Conservation (phyloP, 1,284 basidiomycete species). For the Mycosarcoma mackinlayi region DNA sequence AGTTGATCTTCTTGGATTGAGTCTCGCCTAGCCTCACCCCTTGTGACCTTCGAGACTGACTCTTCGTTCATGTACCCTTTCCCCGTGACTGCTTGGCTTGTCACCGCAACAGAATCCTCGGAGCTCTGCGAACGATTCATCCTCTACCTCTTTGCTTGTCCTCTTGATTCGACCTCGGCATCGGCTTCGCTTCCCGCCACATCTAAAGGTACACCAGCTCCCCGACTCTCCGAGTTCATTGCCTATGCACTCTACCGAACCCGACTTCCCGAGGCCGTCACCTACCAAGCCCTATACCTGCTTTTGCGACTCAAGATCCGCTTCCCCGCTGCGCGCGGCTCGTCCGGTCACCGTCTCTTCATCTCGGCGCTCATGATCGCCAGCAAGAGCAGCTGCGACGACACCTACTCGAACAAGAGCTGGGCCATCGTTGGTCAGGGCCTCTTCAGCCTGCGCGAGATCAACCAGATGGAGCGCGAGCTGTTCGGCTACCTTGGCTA, state of each 20-base stretch:
- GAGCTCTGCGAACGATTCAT: slow-evolving; percentile 64
- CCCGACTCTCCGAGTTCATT: slow-evolving; percentile 67
- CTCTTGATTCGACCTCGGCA: slow-evolving; percentile 61
- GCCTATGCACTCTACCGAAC: slow-evolving; percentile 68
- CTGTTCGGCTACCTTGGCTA: slow-evolving; percentile 67
- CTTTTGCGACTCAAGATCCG: slow-evolving; percentile 65
- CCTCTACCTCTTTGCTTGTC: slow-evolving; percentile 61
- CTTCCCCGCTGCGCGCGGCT: slow-evolving; percentile 66
- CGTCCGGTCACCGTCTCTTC: slow-evolving; percentile 68
- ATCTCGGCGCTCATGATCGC: slow-evolving; percentile 68
- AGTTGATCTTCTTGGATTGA: slow-evolving; percentile 12
- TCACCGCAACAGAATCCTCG: slow-evolving; percentile 36
- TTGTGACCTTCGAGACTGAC: background rate
- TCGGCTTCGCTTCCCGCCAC: slow-evolving; percentile 36
- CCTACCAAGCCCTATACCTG: slow-evolving; percentile 64
- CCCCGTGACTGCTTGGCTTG: background rate
- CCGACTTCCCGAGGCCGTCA: slow-evolving; percentile 63
- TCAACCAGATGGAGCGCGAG: slow-evolving; percentile 69
- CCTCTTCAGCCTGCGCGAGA: slow-evolving; percentile 64
- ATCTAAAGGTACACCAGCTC: slow-evolving; percentile 40
- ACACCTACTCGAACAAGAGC: slow-evolving; percentile 68
- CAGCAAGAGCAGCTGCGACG: slow-evolving; percentile 67
- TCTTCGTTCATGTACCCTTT: too few species aligned
- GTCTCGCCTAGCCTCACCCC: too few species aligned
- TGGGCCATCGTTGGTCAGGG: slow-evolving; percentile 68